Conservation (phyloP, 306 rosid species). For the Acmispon strigosus region DNA sequence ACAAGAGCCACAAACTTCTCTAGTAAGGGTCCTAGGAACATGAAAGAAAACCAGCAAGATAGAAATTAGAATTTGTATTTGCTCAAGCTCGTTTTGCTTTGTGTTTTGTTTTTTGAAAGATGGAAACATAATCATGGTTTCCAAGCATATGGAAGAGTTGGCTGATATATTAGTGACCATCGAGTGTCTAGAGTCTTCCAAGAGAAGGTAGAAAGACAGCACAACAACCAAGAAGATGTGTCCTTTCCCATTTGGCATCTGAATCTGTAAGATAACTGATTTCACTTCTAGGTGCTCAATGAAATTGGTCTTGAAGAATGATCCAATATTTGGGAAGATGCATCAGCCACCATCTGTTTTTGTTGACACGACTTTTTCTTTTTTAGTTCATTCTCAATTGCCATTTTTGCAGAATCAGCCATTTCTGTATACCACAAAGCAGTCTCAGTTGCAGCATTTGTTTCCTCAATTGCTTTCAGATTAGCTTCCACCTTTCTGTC, state of each 20-base stretch:
- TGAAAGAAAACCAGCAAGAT: not conserved
- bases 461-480: slow-evolving; percentile 60
- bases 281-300: slow-evolving; percentile 13
- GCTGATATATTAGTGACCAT: slow-evolving; percentile 1
- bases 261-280: not conserved
- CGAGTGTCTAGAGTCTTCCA: slow-evolving; percentile 14
- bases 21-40: not conserved
- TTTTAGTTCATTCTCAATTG: slow-evolving; percentile 52
- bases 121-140: not conserved
- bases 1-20: slow-evolving; percentile 5
- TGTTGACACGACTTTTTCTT: slow-evolving; percentile 41
- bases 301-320: slow-evolving; percentile 3
- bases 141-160: slow-evolving; percentile 10
- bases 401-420: slow-evolving; percentile 57
- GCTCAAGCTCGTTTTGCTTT: not conserved
- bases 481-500: slow-evolving; percentile 51
- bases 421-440: slow-evolving; percentile 62
- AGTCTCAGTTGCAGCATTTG: slow-evolving; percentile 49
- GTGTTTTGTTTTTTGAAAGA: not conserved
- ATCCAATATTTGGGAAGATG: slow-evolving; percentile 3
- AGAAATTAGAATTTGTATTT: slow-evolving; percentile 14
- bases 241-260: not conserved
- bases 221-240: not conserved
- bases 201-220: slow-evolving; percentile 13
- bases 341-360: slow-evolving; percentile 24